A percentile compares a stretch with the other conserved stretches of the same genome.
These are phyloP conservation scores for Sporothrix mexicana DNA, from an alignment of 2,329 filamentous ascomycete species.

Conservation along the genomic window DNA sequence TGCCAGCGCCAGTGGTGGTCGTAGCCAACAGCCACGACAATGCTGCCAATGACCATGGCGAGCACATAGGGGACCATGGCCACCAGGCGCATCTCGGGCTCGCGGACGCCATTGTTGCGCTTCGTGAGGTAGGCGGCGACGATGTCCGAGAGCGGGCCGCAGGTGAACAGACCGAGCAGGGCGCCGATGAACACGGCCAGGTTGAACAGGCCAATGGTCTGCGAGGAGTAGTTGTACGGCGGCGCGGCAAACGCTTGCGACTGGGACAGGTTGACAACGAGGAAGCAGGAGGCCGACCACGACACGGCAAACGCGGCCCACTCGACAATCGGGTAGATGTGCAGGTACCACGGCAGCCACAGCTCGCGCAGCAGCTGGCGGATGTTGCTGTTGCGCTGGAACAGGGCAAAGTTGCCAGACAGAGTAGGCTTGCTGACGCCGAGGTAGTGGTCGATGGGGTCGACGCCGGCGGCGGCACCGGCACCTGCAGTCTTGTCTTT, in stretches of 20 bases:
- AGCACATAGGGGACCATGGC: constrained; percentile 54
- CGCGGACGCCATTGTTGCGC: constrained; percentile 53
- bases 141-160: constrained; percentile 54
- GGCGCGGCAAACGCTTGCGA: constrained; percentile 51
- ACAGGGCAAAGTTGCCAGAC: constrained; percentile 58
- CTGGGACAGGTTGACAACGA: constrained; percentile 64
- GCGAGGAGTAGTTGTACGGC: constrained; percentile 52
- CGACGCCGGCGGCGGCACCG: neutral
- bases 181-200: constrained; percentile 52
- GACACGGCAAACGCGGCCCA: constrained; percentile 66
- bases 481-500: neutral
- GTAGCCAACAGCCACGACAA: constrained; percentile 55
- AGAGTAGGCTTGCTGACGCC: constrained; percentile 61
- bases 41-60: constrained; percentile 53
- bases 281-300: constrained; percentile 53
- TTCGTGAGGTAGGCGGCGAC: constrained; percentile 48
- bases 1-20: constrained; percentile 56
- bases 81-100: constrained; percentile 56
- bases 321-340: constrained; percentile 67
- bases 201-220: constrained; percentile 55
- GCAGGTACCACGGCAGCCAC: constrained; percentile 67
- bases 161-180: constrained; percentile 50
- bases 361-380: constrained; percentile 59
- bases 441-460: constrained; percentile 59
- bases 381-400: constrained; percentile 55